Conservation (phyloP, 2,329 filamentous ascomycete genomes). For the Fusarium camptoceras region DNA sequence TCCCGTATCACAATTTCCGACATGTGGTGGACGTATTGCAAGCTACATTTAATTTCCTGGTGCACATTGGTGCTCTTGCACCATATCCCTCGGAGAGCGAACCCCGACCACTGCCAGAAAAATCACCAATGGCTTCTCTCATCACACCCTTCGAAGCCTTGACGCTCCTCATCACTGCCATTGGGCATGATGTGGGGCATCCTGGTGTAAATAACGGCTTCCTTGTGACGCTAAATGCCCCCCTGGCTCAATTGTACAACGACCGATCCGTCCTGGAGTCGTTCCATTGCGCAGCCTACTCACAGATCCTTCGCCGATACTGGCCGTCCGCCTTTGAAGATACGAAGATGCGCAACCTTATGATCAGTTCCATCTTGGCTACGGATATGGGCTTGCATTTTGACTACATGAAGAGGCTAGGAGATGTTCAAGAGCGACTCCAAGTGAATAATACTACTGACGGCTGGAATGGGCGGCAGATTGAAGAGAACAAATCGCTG, state of each 20-base stretch:
- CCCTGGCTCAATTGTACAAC: slow-evolving; percentile 94
- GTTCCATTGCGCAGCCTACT: slow-evolving; percentile 97
- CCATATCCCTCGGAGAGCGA: slow-evolving; percentile 65
- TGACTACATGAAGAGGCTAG: slow-evolving; percentile 92
- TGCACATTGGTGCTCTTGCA: slow-evolving; percentile 81
- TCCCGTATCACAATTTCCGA: slow-evolving; percentile 97
- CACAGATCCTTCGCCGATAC: slow-evolving; percentile 90
- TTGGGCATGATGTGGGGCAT: slow-evolving; percentile 97
- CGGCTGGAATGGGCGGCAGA: slow-evolving; percentile 80
- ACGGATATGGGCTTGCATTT: slow-evolving; percentile 98
- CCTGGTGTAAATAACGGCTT: slow-evolving; percentile 99
- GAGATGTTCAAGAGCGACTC: slow-evolving; percentile 82
- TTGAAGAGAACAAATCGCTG: slow-evolving; percentile 81
- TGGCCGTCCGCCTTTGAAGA: slow-evolving; percentile 89
- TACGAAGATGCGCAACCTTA: slow-evolving; percentile 82
- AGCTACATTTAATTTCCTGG: slow-evolving; percentile 89
- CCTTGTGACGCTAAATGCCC: slow-evolving; percentile 89
- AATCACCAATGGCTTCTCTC: slow-evolving; percentile 77
- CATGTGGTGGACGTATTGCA: slow-evolving; percentile 97
- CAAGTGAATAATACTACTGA: slow-evolving; percentile 74
- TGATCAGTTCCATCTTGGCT: slow-evolving; percentile 97
- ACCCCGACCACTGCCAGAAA: slow-evolving; percentile 51
- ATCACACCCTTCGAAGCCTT: slow-evolving; percentile 90
- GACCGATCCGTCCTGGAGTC: slow-evolving; percentile 96
- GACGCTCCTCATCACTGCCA: slow-evolving; percentile 91